phyloP scores from a whole-genome alignment of 768 basidiomycete species.

The Suillus brevipes region DNA sequence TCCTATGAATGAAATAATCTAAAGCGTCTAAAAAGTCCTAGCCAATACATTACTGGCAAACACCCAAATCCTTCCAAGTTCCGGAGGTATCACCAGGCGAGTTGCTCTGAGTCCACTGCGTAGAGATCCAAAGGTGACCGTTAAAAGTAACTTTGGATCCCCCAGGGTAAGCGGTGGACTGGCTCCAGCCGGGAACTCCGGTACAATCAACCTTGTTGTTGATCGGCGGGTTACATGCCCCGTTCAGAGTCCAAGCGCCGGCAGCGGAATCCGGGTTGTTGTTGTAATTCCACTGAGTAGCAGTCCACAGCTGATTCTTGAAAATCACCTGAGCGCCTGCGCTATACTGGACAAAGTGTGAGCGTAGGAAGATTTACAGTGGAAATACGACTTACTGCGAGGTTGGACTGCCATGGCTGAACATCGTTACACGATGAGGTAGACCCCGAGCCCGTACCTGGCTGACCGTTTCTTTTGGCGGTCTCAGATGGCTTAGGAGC shows the following conservation, averaged over 20 bases:
- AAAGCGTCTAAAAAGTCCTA: not conserved
- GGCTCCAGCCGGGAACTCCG: conserved; percentile 23
- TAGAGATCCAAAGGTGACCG: conserved; percentile 22
- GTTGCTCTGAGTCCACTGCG: conserved; percentile 26
- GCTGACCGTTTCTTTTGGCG: not conserved
- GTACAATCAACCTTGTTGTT: conserved; percentile 24
- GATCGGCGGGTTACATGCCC: conserved; percentile 21
- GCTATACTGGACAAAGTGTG: conserved; percentile 20
- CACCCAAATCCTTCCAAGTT: conserved; percentile 22
- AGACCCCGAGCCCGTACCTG: not conserved
- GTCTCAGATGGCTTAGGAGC: not conserved
- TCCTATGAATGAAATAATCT: not conserved
- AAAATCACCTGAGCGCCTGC: conserved; percentile 26
- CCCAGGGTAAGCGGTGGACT: conserved; percentile 14
- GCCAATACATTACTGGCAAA: no score
- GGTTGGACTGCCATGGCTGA: conserved; percentile 23
- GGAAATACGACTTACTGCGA: conserved; percentile 18
- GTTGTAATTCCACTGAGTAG: conserved; percentile 29
- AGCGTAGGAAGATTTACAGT: accelerated
- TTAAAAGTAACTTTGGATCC: conserved; percentile 22
- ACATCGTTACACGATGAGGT: not conserved
- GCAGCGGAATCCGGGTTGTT: conserved; percentile 15
- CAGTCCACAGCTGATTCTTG: conserved; percentile 21
- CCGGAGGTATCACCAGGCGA: conserved; percentile 27
- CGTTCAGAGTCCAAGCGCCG: conserved; percentile 19